Evolutionary conservation across 805 yeast species (phyloP), one percentile per base, ranked within the genome.

Genomic region (Candida krabiensis): DNA sequence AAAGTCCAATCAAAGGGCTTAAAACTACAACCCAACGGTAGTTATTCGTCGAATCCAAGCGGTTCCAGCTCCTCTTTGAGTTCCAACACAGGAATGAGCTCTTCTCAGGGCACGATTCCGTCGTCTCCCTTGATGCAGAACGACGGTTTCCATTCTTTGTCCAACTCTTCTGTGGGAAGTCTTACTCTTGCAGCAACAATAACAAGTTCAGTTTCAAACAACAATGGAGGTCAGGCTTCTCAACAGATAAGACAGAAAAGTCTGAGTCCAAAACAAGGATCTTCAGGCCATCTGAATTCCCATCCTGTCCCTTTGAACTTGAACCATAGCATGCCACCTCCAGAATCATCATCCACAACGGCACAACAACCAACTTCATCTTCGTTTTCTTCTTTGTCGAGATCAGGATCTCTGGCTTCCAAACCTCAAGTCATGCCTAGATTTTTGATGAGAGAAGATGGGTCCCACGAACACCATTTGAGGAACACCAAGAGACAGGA

Each of bases 401-500:
- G 53, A 19, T 41, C 53, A 7, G 39, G 48, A 14, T 49, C 58
- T 4, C 25, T 46, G 28, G 37, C 40, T 2, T 41, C 46, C 15
- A 38, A 33, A 17, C 9, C 37, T 17, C 22, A 38, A 11, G 38
- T 33, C 4, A 29, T 29, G 5, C 76, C 76, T 1, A 51, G 90
- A 29, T 81, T 82, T 55, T 51, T 66, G 15, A 63, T 80, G 54
- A 64, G 67, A 34, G 87, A 80, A 33, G 83, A 82, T 49, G 95
- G 95, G 4, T 47, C 65, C 9, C 99, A 91, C 61, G 86, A 77
- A 53, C 99, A 91, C 61, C 79, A 79, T 56, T 68, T 91, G 43
- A 73, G 79, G 42, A 80, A 83, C 30, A 81, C 91, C 6, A 83
- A 80, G 57, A 69, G 95, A 50, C 91, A 85, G 59, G 95, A 85